phyloP scores from a whole-genome alignment of 306 rosid species.

The Dalbergia cochinchinensis region DNA sequence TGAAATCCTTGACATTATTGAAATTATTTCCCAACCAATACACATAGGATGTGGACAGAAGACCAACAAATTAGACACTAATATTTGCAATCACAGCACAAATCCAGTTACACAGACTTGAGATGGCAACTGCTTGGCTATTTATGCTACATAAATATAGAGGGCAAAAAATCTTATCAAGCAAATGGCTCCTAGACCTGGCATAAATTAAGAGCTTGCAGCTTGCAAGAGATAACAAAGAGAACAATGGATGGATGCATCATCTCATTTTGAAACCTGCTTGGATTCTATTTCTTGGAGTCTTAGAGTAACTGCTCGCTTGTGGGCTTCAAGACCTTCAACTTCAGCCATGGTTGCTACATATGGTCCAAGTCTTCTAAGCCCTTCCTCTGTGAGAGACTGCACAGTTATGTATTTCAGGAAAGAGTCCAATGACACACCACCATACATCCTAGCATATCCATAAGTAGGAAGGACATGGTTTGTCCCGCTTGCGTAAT shows the following conservation, averaged over 20 bases:
- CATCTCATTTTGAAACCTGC: slow-evolving; percentile 62
- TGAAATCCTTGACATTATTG: too few species aligned
- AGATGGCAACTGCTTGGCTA: slow-evolving; percentile 27
- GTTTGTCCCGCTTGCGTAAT: slow-evolving; percentile 97
- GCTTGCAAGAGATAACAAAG: slow-evolving; percentile 16
- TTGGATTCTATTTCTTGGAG: slow-evolving; percentile 87
- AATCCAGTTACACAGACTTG: slow-evolving; percentile 33
- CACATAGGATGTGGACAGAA: slow-evolving; percentile 23
- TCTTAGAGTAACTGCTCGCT: slow-evolving; percentile 93
- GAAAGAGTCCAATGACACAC: slow-evolving; percentile 93
- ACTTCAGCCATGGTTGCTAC: slow-evolving; percentile 95
- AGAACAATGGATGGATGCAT: slow-evolving; percentile 38
- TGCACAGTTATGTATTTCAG: slow-evolving; percentile 93
- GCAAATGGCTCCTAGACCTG: slow-evolving; percentile 15
- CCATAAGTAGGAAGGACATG: slow-evolving; percentile 99
- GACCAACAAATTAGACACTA: background rate
- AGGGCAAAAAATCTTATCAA: slow-evolving; percentile 6
- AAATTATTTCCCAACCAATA: background rate
- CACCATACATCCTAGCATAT: slow-evolving; percentile 97
- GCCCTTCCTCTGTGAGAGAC: slow-evolving; percentile 95
- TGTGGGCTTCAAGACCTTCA: slow-evolving; percentile 95
- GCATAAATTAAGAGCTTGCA: slow-evolving; percentile 32
- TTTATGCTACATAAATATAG: slow-evolving; percentile 25
- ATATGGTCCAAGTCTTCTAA: slow-evolving; percentile 82
- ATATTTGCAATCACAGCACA: slow-evolving; percentile 3